Conservation (phyloP, 2,329 filamentous ascomycete species). For the Aspergillus ustus region DNA sequence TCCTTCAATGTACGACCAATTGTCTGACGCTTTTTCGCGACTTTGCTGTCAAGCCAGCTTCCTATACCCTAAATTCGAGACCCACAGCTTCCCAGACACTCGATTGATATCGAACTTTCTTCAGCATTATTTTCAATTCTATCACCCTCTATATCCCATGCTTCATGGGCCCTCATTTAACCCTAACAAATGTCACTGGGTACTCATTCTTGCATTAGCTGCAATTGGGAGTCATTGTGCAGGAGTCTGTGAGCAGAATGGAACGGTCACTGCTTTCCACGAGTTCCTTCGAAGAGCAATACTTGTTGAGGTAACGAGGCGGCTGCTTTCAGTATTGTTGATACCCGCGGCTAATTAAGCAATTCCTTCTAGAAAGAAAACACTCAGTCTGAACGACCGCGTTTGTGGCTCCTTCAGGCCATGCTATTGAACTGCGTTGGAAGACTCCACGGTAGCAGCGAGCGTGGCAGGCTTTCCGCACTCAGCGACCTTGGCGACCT, state of each 20-base stretch:
- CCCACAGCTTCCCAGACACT: constrained; percentile 33
- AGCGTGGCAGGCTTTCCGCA: constrained; percentile 30
- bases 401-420: constrained; percentile 37
- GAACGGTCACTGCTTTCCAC: constrained; percentile 42
- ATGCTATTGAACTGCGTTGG: constrained; percentile 40
- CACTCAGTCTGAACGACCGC: constrained; percentile 12
- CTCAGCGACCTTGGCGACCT: constrained; percentile 35
- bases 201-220: constrained; percentile 45
- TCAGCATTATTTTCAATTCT: constrained; percentile 43
- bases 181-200: constrained; percentile 43
- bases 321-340: too few species aligned
- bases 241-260: constrained; percentile 31
- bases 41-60: constrained; percentile 37
- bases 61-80: constrained; percentile 38
- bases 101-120: constrained; percentile 37
- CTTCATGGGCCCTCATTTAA: constrained; percentile 45
- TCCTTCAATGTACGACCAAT: constrained; percentile 31
- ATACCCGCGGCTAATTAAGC: constrained; percentile 5
- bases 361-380: constrained; percentile 33
- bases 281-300: constrained; percentile 49
- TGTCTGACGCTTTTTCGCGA: constrained; percentile 35
- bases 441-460: constrained; percentile 32
- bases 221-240: constrained; percentile 47
- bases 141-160: constrained; percentile 47
- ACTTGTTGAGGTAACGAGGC: constrained; percentile 35